phyloP scores from a whole-genome alignment of 2,329 filamentous ascomycete species.

The Ophiostoma piceae region DNA sequence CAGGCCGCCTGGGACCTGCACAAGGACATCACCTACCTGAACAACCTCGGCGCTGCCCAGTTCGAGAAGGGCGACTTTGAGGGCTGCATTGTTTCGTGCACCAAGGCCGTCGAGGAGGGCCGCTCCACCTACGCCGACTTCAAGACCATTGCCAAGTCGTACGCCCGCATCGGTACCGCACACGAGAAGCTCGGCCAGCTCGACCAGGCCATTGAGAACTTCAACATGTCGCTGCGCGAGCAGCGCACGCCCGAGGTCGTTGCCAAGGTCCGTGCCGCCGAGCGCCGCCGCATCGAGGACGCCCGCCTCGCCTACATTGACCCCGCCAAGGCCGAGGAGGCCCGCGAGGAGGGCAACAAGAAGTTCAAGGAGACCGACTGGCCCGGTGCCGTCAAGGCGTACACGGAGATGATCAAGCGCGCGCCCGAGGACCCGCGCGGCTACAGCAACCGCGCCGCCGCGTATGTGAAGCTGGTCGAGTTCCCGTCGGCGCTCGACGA shows the following conservation, averaged over 20 bases:
- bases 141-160: conserved; percentile 98
- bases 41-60: conserved; percentile 88
- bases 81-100: conserved; percentile 78
- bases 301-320: conserved; percentile 79
- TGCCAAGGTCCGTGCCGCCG: conserved; percentile 82
- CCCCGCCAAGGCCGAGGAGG: conserved; percentile 88
- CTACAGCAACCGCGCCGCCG: conserved; percentile 95
- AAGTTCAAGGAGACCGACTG: conserved; percentile 97
- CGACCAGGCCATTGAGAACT: conserved; percentile 75
- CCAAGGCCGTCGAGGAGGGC: conserved; percentile 83
- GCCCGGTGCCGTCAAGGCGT: conserved; percentile 89
- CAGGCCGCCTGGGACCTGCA: conserved; percentile 86
- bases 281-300: conserved; percentile 75
- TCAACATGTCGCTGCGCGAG: conserved; percentile 90
- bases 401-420: conserved; percentile 95
- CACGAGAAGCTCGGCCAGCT: conserved; percentile 88
- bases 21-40: conserved; percentile 97
- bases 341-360: conserved; percentile 87
- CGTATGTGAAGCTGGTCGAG: conserved; percentile 92
- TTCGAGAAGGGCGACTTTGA: conserved; percentile 96
- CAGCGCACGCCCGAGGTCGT: conserved; percentile 93
- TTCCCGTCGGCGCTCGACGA: conserved; percentile 92
- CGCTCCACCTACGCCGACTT: conserved; percentile 89
- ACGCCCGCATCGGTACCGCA: conserved; percentile 86
- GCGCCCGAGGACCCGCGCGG: conserved; percentile 87